Evolutionary conservation across 371 early-diverging fungal genomes (phyloP).

Genomic region (Mortierella sp.): DNA sequence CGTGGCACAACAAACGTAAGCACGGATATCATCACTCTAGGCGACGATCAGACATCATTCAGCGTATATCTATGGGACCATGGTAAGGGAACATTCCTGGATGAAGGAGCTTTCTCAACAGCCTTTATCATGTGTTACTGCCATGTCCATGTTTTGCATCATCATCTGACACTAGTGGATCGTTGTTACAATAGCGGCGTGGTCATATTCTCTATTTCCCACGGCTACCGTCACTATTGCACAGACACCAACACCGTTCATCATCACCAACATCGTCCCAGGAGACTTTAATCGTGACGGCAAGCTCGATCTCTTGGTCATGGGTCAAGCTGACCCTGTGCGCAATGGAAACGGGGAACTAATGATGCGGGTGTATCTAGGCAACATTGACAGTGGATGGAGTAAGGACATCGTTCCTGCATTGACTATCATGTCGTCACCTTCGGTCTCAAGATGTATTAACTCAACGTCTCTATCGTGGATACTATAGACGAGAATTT

Average conservation of each 20-base stretch:
- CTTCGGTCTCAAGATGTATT: too few species aligned
- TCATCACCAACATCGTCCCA: conserved; percentile 81
- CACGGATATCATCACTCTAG: conserved; percentile 82
- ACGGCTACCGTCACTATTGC: conserved; percentile 30
- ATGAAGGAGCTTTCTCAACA: neutral
- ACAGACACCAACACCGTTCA: conserved; percentile 50
- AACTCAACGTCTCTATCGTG: neutral
- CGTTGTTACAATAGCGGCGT: too few species aligned
- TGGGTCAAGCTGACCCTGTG: conserved; percentile 64
- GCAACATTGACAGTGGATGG: conserved; percentile 75
- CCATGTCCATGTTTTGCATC: too few species aligned
- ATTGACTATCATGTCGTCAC: too few species aligned
- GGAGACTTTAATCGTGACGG: conserved; percentile 92
- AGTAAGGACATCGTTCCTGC: conserved; percentile 46
- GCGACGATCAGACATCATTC: conserved; percentile 70
- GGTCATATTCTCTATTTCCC: conserved; percentile 24
- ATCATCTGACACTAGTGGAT: too few species aligned
- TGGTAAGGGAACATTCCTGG: conserved; percentile 24
- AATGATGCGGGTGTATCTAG: conserved; percentile 74
- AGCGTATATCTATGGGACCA: conserved; percentile 78
- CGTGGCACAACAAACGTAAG: too few species aligned
- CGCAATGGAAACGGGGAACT: conserved; percentile 60
- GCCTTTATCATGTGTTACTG: too few species aligned
- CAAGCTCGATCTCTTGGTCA: conserved; percentile 81
- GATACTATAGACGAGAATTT: conserved; percentile 53